phyloP scores from a whole-genome alignment of 2,329 filamentous ascomycete genomes.

The Thielaviopsis punctulata region DNA sequence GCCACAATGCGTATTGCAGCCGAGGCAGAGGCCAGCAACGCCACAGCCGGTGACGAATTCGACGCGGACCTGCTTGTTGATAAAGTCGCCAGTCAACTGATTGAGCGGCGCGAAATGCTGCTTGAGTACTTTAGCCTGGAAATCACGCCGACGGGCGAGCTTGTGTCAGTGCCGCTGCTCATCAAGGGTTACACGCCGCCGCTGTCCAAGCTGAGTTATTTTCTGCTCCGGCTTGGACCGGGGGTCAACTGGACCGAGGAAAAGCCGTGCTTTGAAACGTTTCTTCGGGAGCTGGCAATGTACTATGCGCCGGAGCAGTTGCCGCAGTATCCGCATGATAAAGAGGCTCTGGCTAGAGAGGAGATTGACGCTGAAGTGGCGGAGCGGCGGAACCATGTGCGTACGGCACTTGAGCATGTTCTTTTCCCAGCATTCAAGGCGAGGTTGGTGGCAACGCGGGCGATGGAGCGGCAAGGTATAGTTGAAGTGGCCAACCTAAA shows the following conservation, averaged over 20 bases:
- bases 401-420: constrained; percentile 61
- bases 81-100: constrained; percentile 48
- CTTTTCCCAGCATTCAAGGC: constrained; percentile 82
- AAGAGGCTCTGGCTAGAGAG: constrained; percentile 21
- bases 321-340: constrained; percentile 31
- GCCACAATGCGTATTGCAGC: constrained; percentile 59
- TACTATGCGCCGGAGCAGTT: constrained; percentile 85
- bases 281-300: constrained; percentile 69
- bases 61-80: constrained; percentile 50
- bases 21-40: constrained; percentile 42
- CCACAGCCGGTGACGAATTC: constrained; percentile 32
- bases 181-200: constrained; percentile 78
- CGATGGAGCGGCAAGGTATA: constrained; percentile 54
- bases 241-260: constrained; percentile 77
- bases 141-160: constrained; percentile 58
- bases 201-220: constrained; percentile 72
- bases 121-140: constrained; percentile 83
- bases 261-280: constrained; percentile 67
- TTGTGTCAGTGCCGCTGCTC: constrained; percentile 66
- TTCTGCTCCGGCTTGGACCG: constrained; percentile 74
- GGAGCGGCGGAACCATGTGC: constrained; percentile 50
- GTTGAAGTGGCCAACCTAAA: constrained; percentile 85
- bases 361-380: constrained; percentile 32
- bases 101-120: constrained; percentile 70
- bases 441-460: constrained; percentile 64